A percentile compares a stretch with the other conserved stretches of the same genome.
These are phyloP conservation scores for Microstegium vimineum DNA, from an alignment of 176 grass and related monocot species.

Conservation along the genomic window DNA sequence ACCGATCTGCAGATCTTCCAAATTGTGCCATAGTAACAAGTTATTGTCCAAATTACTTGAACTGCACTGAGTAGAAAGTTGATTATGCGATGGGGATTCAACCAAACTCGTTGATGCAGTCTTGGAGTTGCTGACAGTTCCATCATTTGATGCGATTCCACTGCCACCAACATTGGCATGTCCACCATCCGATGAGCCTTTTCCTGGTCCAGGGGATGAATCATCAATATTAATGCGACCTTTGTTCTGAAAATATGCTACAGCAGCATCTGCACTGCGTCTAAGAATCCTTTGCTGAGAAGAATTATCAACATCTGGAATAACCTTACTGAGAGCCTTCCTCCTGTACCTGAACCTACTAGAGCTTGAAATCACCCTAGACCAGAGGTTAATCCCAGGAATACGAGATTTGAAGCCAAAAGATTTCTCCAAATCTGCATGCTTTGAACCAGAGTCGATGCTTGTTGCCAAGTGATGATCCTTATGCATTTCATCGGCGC, in stretches of 20 bases:
- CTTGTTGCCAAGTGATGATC: constrained; percentile 52
- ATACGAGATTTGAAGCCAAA: constrained; percentile 62
- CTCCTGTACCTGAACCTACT: constrained; percentile 50
- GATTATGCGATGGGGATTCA: constrained; percentile 12
- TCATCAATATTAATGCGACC: constrained; percentile 27
- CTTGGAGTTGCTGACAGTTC: not conserved
- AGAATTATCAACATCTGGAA: constrained; percentile 47
- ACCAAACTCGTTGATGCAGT: not conserved
- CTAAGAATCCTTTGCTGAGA: constrained; percentile 84
- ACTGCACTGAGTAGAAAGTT: constrained; percentile 16
- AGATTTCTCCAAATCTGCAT: constrained; percentile 68
- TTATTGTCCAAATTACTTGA: not conserved
- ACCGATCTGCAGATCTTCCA: constrained; percentile 16
- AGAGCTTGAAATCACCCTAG: constrained; percentile 52
- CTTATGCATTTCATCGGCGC: constrained; percentile 79
- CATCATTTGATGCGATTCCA: constrained; percentile 1
- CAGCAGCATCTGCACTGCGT: constrained; percentile 71
- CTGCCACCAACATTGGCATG: constrained; percentile 12
- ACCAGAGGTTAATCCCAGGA: constrained; percentile 54
- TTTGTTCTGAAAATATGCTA: constrained; percentile 55
- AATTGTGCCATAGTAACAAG: constrained; percentile 5
- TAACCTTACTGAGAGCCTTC: constrained; percentile 54
- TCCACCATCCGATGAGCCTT: constrained; percentile 44
- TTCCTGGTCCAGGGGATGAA: constrained; percentile 34
- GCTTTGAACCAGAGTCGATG: constrained; percentile 57